Evolutionary conservation across 495 filamentous ascomycete genomes (phyloP).

Genomic region (Eremomyces bilateralis): DNA sequence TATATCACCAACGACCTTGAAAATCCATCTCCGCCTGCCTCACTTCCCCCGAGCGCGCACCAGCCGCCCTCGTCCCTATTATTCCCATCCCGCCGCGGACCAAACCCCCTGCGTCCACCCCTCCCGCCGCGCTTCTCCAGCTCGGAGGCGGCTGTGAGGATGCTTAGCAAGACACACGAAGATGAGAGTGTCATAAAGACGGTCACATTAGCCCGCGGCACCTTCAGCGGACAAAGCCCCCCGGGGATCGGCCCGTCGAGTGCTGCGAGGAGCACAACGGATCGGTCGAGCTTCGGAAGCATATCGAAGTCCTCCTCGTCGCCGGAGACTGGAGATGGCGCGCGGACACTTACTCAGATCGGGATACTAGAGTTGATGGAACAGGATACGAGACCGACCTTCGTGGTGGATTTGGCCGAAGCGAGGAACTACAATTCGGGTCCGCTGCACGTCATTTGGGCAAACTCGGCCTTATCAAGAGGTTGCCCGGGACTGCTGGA

Average conservation of each 20-base stretch:
- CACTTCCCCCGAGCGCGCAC: not conserved
- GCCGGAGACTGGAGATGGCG: slow-evolving; percentile 21
- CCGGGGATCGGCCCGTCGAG: too few relatives aligned
- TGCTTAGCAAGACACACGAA: slow-evolving; percentile 33
- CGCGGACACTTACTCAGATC: slow-evolving; percentile 30
- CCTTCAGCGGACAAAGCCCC: slow-evolving; percentile 27
- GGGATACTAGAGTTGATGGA: slow-evolving; percentile 44
- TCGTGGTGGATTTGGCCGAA: slow-evolving; percentile 40
- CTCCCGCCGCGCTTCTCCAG: slow-evolving; percentile 32
- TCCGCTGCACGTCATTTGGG: slow-evolving; percentile 31
- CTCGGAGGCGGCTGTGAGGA: slow-evolving; percentile 31
- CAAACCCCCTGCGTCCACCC: slow-evolving; percentile 22
- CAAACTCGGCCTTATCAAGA: slow-evolving; percentile 34
- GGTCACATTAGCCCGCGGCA: slow-evolving; percentile 36
- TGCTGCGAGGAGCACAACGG: slow-evolving; percentile 19
- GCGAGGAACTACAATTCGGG: slow-evolving; percentile 27
- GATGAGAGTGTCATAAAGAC: slow-evolving; percentile 35
- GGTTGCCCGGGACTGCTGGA: not conserved
- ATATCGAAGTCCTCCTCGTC: slow-evolving; percentile 2
- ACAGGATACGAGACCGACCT: slow-evolving; percentile 43
- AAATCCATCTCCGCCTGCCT: too few relatives aligned
- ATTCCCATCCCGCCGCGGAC: slow-evolving; percentile 26
- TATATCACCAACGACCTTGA: not conserved
- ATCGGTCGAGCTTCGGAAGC: slow-evolving; percentile 9
- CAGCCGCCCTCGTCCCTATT: slow-evolving; percentile 31